Evolutionary conservation across 1,139 yeast species (phyloP).

Genomic region (Pichia cactophila): DNA sequence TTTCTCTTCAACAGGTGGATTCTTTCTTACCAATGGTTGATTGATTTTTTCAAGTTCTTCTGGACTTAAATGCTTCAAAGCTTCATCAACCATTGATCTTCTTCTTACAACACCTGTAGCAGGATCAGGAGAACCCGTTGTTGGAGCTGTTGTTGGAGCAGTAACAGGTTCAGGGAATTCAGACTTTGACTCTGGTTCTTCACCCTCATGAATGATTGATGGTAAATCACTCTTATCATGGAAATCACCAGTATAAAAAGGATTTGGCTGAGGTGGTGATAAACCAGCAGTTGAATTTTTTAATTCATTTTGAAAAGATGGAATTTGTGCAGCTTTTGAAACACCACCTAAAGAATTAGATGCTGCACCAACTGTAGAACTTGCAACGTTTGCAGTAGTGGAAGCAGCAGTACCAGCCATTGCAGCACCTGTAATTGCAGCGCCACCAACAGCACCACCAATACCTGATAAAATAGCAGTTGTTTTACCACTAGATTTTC

Average conservation of each 20-base stretch:
- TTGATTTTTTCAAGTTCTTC: constrained; percentile 24
- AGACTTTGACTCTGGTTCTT: constrained; percentile 1
- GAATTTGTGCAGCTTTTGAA: constrained; percentile 9
- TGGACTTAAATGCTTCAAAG: constrained; percentile 21
- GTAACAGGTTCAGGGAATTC: not conserved
- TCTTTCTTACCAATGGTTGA: constrained; percentile 16
- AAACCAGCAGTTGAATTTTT: constrained; percentile 11
- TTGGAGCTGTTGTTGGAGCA: not conserved
- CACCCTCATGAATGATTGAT: constrained; percentile 14
- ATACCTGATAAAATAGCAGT: constrained; percentile 1
- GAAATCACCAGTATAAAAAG: constrained; percentile 13
- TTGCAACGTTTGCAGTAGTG: constrained; percentile 12
- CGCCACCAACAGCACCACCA: constrained; percentile 8
- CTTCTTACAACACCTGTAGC: constrained; percentile 16
- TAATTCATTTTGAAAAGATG: constrained; percentile 7
- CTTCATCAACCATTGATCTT: constrained; percentile 28
- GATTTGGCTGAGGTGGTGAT: constrained; percentile 12
- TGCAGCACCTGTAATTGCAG: constrained; percentile 12
- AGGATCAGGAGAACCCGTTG: constrained; percentile 2
- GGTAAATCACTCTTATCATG: constrained; percentile 13
- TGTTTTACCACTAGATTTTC: constrained; percentile 4
- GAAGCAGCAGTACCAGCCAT: constrained; percentile 11
- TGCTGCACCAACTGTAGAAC: constrained; percentile 5
- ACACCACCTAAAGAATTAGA: not conserved
- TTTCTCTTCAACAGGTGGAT: constrained; percentile 14